Conservation (phyloP, 2,329 filamentous ascomycete genomes). For the Penicillium sp. region DNA sequence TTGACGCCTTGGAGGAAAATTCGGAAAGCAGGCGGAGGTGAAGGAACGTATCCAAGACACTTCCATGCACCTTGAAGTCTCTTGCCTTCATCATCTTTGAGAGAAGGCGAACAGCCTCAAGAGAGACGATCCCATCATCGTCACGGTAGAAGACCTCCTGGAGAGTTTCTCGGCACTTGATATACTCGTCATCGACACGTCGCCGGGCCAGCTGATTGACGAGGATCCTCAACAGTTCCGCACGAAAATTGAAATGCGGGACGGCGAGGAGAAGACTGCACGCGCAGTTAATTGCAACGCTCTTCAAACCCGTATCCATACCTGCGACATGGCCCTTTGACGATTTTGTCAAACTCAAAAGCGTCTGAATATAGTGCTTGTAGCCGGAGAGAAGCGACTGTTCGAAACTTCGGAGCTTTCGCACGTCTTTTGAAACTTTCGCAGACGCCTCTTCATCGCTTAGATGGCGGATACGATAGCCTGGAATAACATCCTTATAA, state of each 20-base stretch:
- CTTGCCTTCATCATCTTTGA: slow-evolving; percentile 94
- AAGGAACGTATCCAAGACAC: slow-evolving; percentile 86
- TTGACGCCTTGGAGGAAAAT: slow-evolving; percentile 82
- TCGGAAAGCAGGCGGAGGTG: slow-evolving; percentile 87
- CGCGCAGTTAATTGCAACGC: slow-evolving; percentile 81
- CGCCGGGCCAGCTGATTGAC: slow-evolving; percentile 79
- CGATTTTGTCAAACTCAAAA: slow-evolving; percentile 70
- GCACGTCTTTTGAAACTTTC: slow-evolving; percentile 91
- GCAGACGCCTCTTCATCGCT: slow-evolving; percentile 74
- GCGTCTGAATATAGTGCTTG: slow-evolving; percentile 78
- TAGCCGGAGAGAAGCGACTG: slow-evolving; percentile 86
- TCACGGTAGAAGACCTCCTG: slow-evolving; percentile 84
- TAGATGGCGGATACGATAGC: slow-evolving; percentile 87
- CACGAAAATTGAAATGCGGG: slow-evolving; percentile 96
- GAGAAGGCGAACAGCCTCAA: slow-evolving; percentile 83
- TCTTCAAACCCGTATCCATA: slow-evolving; percentile 59
- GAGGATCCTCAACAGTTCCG: slow-evolving; percentile 84
- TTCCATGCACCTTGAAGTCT: slow-evolving; percentile 82
- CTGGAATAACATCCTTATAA: slow-evolving; percentile 95
- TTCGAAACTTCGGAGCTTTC: slow-evolving; percentile 80
- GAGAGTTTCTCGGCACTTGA: slow-evolving; percentile 76
- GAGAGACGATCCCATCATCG: slow-evolving; percentile 84
- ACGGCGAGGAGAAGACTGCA: slow-evolving; percentile 81
- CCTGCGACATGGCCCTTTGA: slow-evolving; percentile 44
- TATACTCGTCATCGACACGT: slow-evolving; percentile 73